phyloP scores from a whole-genome alignment of 129 eudicot species.

The Glebionis coronaria region DNA sequence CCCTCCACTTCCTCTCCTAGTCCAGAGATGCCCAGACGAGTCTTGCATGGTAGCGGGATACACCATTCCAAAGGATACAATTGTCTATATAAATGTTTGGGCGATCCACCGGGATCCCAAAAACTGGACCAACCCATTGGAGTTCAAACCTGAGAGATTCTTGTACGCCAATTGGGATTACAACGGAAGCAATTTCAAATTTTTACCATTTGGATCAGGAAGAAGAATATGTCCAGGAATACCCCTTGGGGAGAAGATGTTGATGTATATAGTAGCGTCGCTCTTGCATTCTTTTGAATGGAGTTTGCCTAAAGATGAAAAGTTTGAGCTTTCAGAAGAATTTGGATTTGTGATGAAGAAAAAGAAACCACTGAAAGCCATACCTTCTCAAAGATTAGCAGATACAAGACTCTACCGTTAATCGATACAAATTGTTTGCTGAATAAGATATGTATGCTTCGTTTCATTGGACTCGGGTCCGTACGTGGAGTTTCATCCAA shows the following conservation, averaged over 20 bases:
- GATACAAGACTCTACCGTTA: conserved; percentile 9
- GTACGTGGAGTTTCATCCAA: background rate
- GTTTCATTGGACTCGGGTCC: background rate
- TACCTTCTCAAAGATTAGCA: conserved; percentile 23
- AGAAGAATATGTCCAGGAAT: conserved; percentile 34
- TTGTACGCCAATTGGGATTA: conserved; percentile 28
- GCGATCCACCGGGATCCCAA: conserved; percentile 32
- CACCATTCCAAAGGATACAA: conserved; percentile 38
- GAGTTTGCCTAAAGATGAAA: conserved; percentile 25
- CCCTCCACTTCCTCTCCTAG: conserved; percentile 42
- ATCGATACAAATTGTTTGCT: background rate
- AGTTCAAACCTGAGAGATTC: conserved; percentile 31
- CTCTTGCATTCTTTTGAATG: conserved; percentile 33
- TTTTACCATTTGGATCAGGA: conserved; percentile 29
- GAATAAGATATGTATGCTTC: conserved; percentile 10
- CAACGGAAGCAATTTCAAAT: conserved; percentile 23
- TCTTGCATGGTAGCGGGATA: conserved; percentile 34
- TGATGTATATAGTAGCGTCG: conserved; percentile 27
- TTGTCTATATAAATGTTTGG: conserved; percentile 33
- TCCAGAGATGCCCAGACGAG: conserved; percentile 38
- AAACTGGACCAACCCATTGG: conserved; percentile 17
- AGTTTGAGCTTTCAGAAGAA: conserved; percentile 23
- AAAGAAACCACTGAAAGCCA: conserved; percentile 21
- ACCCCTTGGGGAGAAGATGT: conserved; percentile 29
- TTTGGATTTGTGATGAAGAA: conserved; percentile 31